A percentile compares a stretch with the other conserved stretches of the same genome.
Conservation (phyloP, 495 filamentous ascomycete genomes). For the Annulohypoxylon bovei region DNA sequence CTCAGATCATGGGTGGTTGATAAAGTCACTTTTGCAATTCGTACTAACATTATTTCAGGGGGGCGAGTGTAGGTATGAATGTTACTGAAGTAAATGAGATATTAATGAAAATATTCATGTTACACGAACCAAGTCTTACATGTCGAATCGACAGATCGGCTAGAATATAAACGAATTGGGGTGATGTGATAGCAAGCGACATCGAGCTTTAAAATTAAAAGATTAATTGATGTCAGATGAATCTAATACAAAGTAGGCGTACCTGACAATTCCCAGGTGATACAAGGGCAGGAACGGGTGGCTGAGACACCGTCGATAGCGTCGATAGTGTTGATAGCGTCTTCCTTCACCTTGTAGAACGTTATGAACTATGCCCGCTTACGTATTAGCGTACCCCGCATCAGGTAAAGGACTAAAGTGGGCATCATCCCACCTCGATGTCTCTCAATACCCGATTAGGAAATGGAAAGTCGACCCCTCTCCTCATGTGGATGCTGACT, state of each 20-base stretch:
- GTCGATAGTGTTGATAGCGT: conserved; percentile 2
- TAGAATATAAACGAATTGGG: neutral
- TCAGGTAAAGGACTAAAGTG: neutral
- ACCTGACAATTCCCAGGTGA: neutral
- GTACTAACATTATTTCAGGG: no score
- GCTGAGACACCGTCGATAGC: conserved; percentile 4
- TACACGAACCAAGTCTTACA: neutral
- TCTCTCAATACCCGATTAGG: conserved; percentile 7
- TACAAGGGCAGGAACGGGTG: neutral
- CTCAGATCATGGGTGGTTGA: no score
- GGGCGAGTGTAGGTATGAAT: neutral
- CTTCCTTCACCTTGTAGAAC: conserved; percentile 1
- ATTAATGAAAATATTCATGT: neutral
- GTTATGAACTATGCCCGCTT: neutral
- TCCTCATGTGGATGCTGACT: neutral
- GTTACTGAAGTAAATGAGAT: neutral
- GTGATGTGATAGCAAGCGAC: neutral
- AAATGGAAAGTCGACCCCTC: conserved; percentile 10
- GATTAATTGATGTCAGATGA: neutral
- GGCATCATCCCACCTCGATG: neutral
- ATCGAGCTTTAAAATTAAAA: neutral
- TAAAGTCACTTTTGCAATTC: no score
- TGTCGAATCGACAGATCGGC: neutral
- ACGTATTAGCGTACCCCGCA: conserved; percentile 13
- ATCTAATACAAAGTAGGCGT: neutral